Conservation (phyloP, 2,329 filamentous ascomycete genomes). For the Metarhizium robertsii region DNA sequence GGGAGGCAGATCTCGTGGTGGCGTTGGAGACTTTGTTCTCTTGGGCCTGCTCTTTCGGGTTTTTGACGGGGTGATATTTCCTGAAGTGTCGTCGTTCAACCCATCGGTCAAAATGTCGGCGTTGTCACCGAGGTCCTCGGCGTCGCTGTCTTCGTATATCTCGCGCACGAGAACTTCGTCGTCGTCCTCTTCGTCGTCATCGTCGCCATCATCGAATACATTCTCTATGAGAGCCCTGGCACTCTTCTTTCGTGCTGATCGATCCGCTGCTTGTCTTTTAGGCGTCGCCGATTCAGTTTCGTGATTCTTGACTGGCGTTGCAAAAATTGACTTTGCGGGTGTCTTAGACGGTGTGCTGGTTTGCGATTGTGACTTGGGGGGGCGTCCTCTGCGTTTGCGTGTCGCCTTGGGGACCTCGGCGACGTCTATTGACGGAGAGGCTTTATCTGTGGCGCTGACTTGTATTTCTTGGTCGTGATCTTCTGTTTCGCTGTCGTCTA, state of each 20-base stretch:
- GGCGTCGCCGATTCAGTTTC: constrained; percentile 43
- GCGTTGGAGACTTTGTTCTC: constrained; percentile 57
- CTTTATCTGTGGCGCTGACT: neutral
- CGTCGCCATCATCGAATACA: constrained; percentile 51
- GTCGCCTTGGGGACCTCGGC: constrained; percentile 16
- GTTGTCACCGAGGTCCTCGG: constrained; percentile 62
- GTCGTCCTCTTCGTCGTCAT: constrained; percentile 55
- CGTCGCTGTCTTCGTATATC: constrained; percentile 51
- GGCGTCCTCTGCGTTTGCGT: constrained; percentile 19
- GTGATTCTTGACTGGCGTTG: constrained; percentile 29
- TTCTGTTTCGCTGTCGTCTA: constrained; percentile 6
- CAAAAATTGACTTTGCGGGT: constrained; percentile 14
- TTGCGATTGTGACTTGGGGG: constrained; percentile 20
- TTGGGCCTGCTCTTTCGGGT: constrained; percentile 15
- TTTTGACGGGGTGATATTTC: constrained; percentile 33
- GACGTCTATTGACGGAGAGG: neutral
- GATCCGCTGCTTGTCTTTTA: constrained; percentile 62
- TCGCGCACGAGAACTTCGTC: constrained; percentile 11
- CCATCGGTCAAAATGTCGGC: constrained; percentile 28
- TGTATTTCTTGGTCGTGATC: neutral
- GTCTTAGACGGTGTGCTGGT: constrained; percentile 22
- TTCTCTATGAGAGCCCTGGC: constrained; percentile 66
- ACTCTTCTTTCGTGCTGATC: constrained; percentile 81
- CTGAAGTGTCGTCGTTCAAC: constrained; percentile 6
- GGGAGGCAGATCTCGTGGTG: constrained; percentile 70